phyloP scores from a whole-genome alignment of 306 rosid species.

The Argentina anserina region DNA sequence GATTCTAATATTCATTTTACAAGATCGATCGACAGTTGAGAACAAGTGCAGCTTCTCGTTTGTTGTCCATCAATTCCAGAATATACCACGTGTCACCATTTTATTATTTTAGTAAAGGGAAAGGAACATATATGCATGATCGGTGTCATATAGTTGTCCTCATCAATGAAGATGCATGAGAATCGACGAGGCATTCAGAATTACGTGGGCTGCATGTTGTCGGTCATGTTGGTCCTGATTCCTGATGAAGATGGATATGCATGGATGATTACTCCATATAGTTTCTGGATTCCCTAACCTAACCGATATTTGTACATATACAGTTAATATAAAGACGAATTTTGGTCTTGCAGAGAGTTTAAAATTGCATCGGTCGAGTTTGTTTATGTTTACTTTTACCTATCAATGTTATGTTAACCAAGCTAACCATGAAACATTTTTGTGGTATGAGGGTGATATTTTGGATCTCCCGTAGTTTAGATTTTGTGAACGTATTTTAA shows the following conservation, averaged over 20 bases:
- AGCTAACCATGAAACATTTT: no score
- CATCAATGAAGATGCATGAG: not conserved
- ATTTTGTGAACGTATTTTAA: no score
- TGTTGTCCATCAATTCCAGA: not conserved
- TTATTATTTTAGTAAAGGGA: not conserved
- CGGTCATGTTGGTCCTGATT: not conserved
- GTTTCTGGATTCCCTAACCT: no score
- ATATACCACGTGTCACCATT: not conserved
- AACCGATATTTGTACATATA: no score
- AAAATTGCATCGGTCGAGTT: no score
- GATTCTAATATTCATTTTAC: not conserved
- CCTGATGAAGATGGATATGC: not conserved
- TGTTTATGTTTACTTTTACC: no score
- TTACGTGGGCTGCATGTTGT: not conserved
- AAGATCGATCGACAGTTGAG: not conserved
- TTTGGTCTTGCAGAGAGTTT: no score
- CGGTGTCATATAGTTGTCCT: not conserved
- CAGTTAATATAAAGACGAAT: no score
- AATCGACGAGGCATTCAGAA: not conserved
- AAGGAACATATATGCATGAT: not conserved
- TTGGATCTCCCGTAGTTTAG: no score
- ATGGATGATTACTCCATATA: not conserved
- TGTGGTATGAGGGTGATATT: no score
- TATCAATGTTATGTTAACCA: no score
- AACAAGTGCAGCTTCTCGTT: slow-evolving; percentile 17